Percentiles rank a stretch among this genome's conserved stretches.
Conservation (phyloP, 257 asterid genomes). For the Rubia yunnanensis region DNA sequence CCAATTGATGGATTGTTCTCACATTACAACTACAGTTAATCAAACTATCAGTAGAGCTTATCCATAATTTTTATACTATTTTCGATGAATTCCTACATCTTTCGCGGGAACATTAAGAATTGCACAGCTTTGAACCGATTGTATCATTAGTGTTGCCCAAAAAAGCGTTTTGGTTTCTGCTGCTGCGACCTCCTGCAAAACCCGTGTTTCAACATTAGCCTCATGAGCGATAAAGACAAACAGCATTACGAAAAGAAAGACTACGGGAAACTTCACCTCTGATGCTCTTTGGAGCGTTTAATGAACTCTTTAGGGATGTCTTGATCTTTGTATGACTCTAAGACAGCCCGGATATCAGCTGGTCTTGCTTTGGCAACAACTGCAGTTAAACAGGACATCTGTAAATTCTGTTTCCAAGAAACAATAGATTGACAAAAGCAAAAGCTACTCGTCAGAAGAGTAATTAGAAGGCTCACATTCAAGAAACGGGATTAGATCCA, state of each 20-base stretch:
- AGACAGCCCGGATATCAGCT: slow-evolving; percentile 67
- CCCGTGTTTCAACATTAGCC: neutral
- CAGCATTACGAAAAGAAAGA: neutral
- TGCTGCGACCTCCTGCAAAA: slow-evolving; percentile 63
- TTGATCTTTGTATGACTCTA: slow-evolving; percentile 76
- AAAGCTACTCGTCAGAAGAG: neutral
- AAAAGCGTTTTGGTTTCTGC: slow-evolving; percentile 41
- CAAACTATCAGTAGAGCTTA: neutral
- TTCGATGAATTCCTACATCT: neutral
- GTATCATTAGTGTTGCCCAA: slow-evolving; percentile 33
- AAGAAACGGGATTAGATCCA: slow-evolving; percentile 85
- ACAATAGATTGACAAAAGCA: slow-evolving; percentile 4
- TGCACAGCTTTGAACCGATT: neutral
- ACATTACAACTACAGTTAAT: neutral
- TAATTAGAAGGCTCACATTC: slow-evolving; percentile 50
- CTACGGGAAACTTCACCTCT: slow-evolving; percentile 35
- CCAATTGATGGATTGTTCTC: neutral
- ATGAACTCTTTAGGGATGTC: slow-evolving; percentile 83
- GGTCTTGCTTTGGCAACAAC: slow-evolving; percentile 75
- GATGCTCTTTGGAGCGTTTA: slow-evolving; percentile 69
- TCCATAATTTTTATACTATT: neutral
- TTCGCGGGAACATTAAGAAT: neutral
- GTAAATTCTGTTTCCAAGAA: neutral
- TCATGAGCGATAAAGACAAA: neutral
- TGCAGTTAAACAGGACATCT: slow-evolving; percentile 26